phyloP scores from a whole-genome alignment of 352 stramenopile species.

The Elongisporangium undulatum region DNA sequence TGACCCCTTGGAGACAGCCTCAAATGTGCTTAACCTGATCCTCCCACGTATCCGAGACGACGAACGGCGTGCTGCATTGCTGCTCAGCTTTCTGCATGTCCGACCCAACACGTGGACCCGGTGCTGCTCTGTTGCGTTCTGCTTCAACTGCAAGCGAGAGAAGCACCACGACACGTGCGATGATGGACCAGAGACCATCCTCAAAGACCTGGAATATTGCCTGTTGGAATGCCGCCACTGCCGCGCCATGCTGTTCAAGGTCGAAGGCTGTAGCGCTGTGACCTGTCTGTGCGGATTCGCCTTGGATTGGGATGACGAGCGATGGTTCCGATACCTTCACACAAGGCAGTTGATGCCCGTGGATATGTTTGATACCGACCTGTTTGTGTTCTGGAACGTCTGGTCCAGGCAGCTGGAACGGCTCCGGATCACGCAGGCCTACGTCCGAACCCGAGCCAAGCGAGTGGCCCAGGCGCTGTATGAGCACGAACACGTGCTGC shows the following conservation, averaged over 20 bases:
- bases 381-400: conserved; percentile 11
- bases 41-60: conserved; percentile 28
- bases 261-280: conserved; percentile 38
- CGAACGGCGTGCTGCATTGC: conserved; percentile 34
- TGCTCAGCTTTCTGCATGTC: conserved; percentile 26
- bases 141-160: conserved; percentile 51
- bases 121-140: conserved; percentile 25
- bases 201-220: conserved; percentile 13
- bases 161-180: conserved; percentile 12
- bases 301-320: conserved; percentile 30
- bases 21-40: conserved; percentile 14
- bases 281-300: conserved; percentile 29
- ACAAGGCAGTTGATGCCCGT: conserved; percentile 23
- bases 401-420: conserved; percentile 9
- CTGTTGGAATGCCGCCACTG: conserved; percentile 33
- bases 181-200: conserved; percentile 6
- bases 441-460: neutral
- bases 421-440: neutral
- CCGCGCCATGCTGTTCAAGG: conserved; percentile 41
- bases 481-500: conserved; percentile 1
- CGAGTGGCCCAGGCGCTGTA: conserved; percentile 1
- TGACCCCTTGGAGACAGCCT: conserved; percentile 3
- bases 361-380: conserved; percentile 24
- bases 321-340: conserved; percentile 9
- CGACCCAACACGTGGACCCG: conserved; percentile 24